phyloP scores from a whole-genome alignment of 2,329 filamentous ascomycete genomes.

The Trichoderma semiorbis region DNA sequence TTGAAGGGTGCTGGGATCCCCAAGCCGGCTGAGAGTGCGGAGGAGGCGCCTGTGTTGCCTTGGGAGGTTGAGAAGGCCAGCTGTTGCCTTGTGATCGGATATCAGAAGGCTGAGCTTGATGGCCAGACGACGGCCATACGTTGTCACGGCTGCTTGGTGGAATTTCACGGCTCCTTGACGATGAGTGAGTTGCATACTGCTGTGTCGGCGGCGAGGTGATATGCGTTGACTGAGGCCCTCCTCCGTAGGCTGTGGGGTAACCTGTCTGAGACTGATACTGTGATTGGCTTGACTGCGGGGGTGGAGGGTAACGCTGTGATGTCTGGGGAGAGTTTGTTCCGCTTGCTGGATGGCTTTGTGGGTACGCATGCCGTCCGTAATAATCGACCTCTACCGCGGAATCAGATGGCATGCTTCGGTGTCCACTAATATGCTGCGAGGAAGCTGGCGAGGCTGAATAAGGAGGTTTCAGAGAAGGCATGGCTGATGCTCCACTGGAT shows the following conservation, averaged over 20 bases:
- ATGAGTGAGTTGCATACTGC: conserved; percentile 49
- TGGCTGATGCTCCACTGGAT: conserved; percentile 40
- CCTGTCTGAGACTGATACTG: conserved; percentile 44
- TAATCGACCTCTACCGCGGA: conserved; percentile 45
- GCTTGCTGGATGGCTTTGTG: conserved; percentile 34
- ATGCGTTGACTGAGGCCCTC: conserved; percentile 35
- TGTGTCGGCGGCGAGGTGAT: conserved; percentile 51
- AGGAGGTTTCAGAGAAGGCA: conserved; percentile 54
- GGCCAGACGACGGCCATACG: conserved; percentile 33
- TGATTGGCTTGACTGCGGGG: conserved; percentile 35
- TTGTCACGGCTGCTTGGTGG: conserved; percentile 34
- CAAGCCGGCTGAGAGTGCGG: conserved; percentile 32
- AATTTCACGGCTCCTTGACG: conserved; percentile 25
- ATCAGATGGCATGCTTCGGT: conserved; percentile 40
- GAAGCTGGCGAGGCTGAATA: conserved; percentile 49
- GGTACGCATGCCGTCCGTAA: conserved; percentile 41
- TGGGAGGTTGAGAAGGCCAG: conserved; percentile 33
- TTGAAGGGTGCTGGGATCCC: conserved; percentile 31
- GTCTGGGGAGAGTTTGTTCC: conserved; percentile 47
- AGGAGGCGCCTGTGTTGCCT: conserved; percentile 33
- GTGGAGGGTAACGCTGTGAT: conserved; percentile 44
- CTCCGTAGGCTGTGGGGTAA: conserved; percentile 43
- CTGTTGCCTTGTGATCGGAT: conserved; percentile 23
- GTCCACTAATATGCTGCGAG: conserved; percentile 43
- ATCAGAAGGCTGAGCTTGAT: conserved; percentile 23